phyloP scores from a whole-genome alignment of 306 rosid species.

The Pterocarpus santalinus region DNA sequence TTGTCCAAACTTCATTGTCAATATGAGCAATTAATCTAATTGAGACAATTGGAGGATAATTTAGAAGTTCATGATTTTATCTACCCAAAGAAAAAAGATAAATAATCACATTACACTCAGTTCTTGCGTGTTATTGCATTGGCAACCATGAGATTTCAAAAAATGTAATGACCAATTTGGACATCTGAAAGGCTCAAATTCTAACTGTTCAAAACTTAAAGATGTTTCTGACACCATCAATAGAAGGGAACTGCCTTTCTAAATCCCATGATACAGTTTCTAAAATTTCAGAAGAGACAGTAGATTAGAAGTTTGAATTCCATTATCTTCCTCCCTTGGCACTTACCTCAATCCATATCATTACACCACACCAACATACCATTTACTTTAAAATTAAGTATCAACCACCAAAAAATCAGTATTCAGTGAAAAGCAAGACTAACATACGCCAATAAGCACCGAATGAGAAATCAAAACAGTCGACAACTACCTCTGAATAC shows the following conservation, averaged over 20 bases:
- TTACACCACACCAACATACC: background rate
- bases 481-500: constrained; percentile 5
- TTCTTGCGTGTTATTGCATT: background rate
- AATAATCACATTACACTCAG: background rate
- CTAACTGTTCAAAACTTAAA: background rate
- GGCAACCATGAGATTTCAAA: background rate
- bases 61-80: constrained; percentile 8
- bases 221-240: no score
- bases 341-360: constrained; percentile 14
- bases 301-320: background rate
- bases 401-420: background rate
- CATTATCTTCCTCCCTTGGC: background rate
- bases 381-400: background rate
- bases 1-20: background rate
- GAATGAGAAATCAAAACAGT: constrained; percentile 21
- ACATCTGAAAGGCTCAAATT: constrained; percentile 18
- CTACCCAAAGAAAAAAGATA: background rate
- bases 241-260: background rate
- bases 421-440: no score
- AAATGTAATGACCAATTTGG: constrained; percentile 4
- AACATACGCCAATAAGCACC: background rate
- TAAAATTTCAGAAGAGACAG: background rate
- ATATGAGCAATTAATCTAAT: constrained; percentile 7
- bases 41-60: background rate
- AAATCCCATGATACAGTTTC: background rate